Evolutionary conservation across 2,329 filamentous ascomycete species (phyloP).

Genomic region (Chaetomium sp.): DNA sequence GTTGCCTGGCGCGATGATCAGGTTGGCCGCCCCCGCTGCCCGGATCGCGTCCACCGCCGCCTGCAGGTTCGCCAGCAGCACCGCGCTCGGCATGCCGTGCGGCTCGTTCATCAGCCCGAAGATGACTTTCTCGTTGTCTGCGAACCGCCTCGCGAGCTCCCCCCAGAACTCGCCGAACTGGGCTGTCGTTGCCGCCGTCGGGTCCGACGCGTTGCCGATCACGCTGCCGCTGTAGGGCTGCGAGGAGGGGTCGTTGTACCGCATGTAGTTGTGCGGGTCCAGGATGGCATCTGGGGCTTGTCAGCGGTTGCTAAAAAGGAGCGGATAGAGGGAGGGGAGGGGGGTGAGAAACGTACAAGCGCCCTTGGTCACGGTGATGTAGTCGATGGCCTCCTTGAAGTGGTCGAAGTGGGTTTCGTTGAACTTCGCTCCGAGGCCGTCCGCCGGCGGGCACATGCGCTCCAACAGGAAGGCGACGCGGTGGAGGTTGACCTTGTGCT

Average conservation of each 20-base stretch:
- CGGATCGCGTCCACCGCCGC: conserved; percentile 51
- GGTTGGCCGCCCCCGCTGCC: conserved; percentile 46
- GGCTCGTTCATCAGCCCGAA: conserved; percentile 56
- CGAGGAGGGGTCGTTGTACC: conserved; percentile 53
- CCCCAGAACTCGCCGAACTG: conserved; percentile 54
- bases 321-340: not conserved
- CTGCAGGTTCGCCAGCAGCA: conserved; percentile 52
- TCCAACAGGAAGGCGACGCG: conserved; percentile 54
- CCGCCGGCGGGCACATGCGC: conserved; percentile 51
- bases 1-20: conserved; percentile 54
- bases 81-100: conserved; percentile 51
- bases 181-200: conserved; percentile 48
- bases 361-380: conserved; percentile 52
- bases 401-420: conserved; percentile 53
- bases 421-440: conserved; percentile 51
- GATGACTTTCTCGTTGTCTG: conserved; percentile 50
- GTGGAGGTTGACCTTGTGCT: conserved; percentile 52
- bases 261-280: conserved; percentile 58
- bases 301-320: not conserved
- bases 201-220: conserved; percentile 51
- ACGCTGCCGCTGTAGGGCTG: conserved; percentile 53
- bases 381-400: conserved; percentile 51
- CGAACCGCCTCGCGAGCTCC: conserved; percentile 50
- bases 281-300: conserved; percentile 46
- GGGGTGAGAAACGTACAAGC: conserved; percentile 34